phyloP scores from a whole-genome alignment of 2,329 filamentous ascomycete species.

The Pestalotiopsis sp. region DNA sequence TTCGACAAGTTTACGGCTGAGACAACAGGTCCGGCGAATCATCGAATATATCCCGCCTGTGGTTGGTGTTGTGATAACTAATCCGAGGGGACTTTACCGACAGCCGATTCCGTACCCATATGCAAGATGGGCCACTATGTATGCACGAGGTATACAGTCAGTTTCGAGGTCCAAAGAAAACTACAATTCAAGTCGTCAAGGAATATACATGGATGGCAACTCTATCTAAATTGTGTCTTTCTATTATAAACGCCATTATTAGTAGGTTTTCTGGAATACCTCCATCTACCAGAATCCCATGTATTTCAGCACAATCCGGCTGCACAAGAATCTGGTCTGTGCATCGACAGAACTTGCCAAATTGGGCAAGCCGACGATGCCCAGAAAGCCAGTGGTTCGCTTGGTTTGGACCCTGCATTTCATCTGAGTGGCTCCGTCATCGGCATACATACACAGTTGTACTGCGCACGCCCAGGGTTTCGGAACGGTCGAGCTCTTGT shows the following conservation, averaged over 20 bases:
- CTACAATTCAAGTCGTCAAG: no score
- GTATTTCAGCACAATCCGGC: not conserved
- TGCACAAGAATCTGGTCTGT: not conserved
- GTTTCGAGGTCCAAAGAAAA: no score
- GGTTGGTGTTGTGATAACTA: no score
- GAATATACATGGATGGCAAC: no score
- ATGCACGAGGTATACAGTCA: no score
- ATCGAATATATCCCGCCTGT: no score
- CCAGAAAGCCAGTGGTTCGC: not conserved
- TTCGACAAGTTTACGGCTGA: not conserved
- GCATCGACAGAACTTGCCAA: not conserved
- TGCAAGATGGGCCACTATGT: no score
- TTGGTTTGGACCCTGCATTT: constrained; percentile 8
- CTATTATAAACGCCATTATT: no score
- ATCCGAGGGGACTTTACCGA: not conserved
- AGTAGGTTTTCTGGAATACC: no score
- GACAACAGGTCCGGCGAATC: no score
- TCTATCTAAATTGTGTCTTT: no score
- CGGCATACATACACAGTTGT: not conserved
- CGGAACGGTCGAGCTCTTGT: not conserved
- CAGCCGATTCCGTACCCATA: not conserved
- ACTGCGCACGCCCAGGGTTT: not conserved
- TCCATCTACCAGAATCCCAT: no score
- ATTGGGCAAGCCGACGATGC: constrained; percentile 1
- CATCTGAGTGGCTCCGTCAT: constrained; percentile 3